Conservation (phyloP, 768 basidiomycete species). For the Rhizopogon roseolus region DNA sequence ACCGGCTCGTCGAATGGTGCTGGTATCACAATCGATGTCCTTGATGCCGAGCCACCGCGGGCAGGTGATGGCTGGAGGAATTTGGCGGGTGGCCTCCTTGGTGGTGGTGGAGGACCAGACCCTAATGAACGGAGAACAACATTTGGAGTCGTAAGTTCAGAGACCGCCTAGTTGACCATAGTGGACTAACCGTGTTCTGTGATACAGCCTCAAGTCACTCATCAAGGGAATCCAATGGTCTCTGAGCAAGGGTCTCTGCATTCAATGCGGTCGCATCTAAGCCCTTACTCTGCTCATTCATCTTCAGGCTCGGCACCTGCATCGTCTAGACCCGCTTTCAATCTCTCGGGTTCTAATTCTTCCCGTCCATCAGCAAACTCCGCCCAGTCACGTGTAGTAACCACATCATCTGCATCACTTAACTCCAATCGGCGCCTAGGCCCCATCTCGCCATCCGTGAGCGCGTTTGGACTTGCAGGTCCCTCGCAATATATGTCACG, state of each 20-base stretch:
- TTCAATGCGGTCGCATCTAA: slow-evolving; percentile 55
- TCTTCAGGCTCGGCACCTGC: slow-evolving; percentile 47
- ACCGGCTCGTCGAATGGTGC: slow-evolving; percentile 27
- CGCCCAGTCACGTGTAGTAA: slow-evolving; percentile 30
- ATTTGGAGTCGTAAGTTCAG: slow-evolving; percentile 55
- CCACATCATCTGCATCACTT: slow-evolving; percentile 33
- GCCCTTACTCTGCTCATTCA: slow-evolving; percentile 41
- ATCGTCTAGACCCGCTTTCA: slow-evolving; percentile 38
- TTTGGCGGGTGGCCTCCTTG: slow-evolving; percentile 34
- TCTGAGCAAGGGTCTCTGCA: slow-evolving; percentile 66
- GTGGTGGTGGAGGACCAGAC: slow-evolving; percentile 13
- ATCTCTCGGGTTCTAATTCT: slow-evolving; percentile 47
- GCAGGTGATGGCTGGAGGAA: slow-evolving; percentile 60
- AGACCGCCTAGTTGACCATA: slow-evolving; percentile 3
- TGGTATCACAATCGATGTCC: slow-evolving; percentile 46
- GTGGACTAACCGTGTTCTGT: slow-evolving; percentile 8
- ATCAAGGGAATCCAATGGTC: slow-evolving; percentile 33
- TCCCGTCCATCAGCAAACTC: slow-evolving; percentile 42
- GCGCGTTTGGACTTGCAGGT: slow-evolving; percentile 39
- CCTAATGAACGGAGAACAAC: slow-evolving; percentile 42
- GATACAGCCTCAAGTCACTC: slow-evolving; percentile 39
- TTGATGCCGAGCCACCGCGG: slow-evolving; percentile 66
- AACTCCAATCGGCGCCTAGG: slow-evolving; percentile 38
- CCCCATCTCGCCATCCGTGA: slow-evolving; percentile 43
- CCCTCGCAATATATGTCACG: slow-evolving; percentile 1